Evolutionary conservation across 2,329 filamentous ascomycete genomes (phyloP), one percentile per base, ranked within the genome.

Genomic region (Lecanicillium sp.): DNA sequence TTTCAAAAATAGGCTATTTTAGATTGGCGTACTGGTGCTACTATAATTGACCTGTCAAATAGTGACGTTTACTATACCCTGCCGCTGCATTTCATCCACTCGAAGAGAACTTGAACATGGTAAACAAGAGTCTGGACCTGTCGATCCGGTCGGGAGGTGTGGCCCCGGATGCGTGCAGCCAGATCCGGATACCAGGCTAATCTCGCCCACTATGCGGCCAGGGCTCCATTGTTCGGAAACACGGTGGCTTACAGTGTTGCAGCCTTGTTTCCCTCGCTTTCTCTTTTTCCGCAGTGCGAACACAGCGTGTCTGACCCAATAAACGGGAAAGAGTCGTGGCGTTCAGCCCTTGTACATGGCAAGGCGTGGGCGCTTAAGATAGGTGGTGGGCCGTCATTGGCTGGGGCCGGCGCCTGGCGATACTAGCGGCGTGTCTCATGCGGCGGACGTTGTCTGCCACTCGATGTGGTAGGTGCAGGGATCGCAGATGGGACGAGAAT

Each of bases 1-100:
- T 30, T 42, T 37, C 24, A 30, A 49, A 38, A 38, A 24, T 38
- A 39, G 32, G 40, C 40, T 33, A 40, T 49, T 40, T 49, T 67
- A 67, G 64, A 68, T 67, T 60, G 67, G 70, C 66, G 69, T 68
- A 61, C 51, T 53, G 68, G 67, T 64, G 66, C 59, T 66, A 55
- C 66, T 66, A 66, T 56, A 64, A 65, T 56, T 58, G 55, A 59
- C 53, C 54, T 55, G 54, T 56, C 58, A 58, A 48, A 57, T 35
- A 24, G 21, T 41, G 44, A 17, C 42, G 17, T 38, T 17, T 10
- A 38, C 11, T n/a, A 15, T n/a, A 9, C 17, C 12, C 37, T 40
- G 20, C 29, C 27, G 20, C 15, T 19, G 23, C 37, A 11, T 29
- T 23, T 10, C 20, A n/a, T 17, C 33, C 33, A 38, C 23, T 27